phyloP scores from a whole-genome alignment of 2,329 filamentous ascomycete genomes.

The Lachnellula cervina region DNA sequence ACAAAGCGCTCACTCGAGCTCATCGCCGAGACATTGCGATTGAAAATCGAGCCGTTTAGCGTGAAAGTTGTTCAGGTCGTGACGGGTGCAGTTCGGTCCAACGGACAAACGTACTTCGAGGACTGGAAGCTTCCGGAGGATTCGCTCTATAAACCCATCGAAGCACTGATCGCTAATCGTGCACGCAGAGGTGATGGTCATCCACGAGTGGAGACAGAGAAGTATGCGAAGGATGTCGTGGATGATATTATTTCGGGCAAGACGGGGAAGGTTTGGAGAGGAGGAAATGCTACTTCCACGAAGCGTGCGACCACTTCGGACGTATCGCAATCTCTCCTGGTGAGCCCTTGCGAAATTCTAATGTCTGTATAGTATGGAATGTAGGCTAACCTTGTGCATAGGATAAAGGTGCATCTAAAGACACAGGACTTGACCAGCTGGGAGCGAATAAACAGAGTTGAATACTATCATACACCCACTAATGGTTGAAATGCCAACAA shows the following conservation, averaged over 20 bases:
- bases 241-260: background rate
- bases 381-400: background rate
- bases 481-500: too few relatives aligned
- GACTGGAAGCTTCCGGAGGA: conserved; percentile 3
- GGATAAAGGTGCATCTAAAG: background rate
- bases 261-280: conserved; percentile 2
- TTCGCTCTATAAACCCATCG: conserved; percentile 7
- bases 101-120: conserved; percentile 8
- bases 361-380: too few relatives aligned
- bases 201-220: background rate
- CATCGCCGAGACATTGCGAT: conserved; percentile 9
- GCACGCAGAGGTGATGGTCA: background rate
- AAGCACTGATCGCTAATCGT: background rate
- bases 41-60: conserved; percentile 13
- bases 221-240: background rate
- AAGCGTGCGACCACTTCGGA: background rate
- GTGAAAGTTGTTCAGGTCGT: conserved; percentile 12
- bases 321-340: background rate
- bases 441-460: background rate
- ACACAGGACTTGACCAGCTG: background rate
- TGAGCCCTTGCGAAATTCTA: background rate
- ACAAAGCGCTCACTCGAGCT: conserved; percentile 1
- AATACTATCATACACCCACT: too few relatives aligned
- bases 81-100: conserved; percentile 11
- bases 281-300: background rate